Conservation (phyloP, 1,139 yeast genomes). For the Yamadazyma conglobata region DNA sequence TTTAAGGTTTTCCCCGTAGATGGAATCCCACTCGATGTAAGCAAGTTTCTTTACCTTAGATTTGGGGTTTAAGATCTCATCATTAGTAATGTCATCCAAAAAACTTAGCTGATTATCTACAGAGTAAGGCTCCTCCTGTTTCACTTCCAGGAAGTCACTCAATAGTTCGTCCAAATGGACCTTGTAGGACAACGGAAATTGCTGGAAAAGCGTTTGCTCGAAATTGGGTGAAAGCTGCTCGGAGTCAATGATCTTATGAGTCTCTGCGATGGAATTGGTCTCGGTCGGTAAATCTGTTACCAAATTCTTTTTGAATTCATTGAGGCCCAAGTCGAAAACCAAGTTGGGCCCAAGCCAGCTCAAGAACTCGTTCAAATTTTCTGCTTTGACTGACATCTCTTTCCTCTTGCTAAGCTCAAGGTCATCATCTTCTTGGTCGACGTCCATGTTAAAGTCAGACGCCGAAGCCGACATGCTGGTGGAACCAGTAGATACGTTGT, state of each 20-base stretch:
- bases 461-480: slow-evolving; percentile 17
- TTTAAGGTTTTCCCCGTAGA: slow-evolving; percentile 15
- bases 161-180: slow-evolving; percentile 33
- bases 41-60: slow-evolving; percentile 25
- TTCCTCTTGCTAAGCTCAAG: slow-evolving; percentile 26
- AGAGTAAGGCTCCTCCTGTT: slow-evolving; percentile 15
- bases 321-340: slow-evolving; percentile 37
- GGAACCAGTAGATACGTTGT: slow-evolving; percentile 27
- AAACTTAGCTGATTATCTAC: slow-evolving; percentile 35
- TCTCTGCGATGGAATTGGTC: neutral
- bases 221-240: slow-evolving; percentile 7
- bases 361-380: slow-evolving; percentile 32
- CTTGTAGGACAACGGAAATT: slow-evolving; percentile 35
- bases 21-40: slow-evolving; percentile 36
- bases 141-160: slow-evolving; percentile 19
- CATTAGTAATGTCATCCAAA: slow-evolving; percentile 37
- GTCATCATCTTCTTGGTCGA: slow-evolving; percentile 37
- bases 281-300: slow-evolving; percentile 14
- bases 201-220: slow-evolving; percentile 16
- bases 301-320: slow-evolving; percentile 15
- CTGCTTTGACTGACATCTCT: slow-evolving; percentile 29
- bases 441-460: slow-evolving; percentile 31
- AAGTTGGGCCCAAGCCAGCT: slow-evolving; percentile 32
- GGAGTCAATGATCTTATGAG: slow-evolving; percentile 9
- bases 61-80: slow-evolving; percentile 28